Percentiles rank a stretch among this genome's conserved stretches.
These are phyloP conservation scores for Arctium minus DNA, from an alignment of 129 eudicot genomes.

Conservation along the genomic window DNA sequence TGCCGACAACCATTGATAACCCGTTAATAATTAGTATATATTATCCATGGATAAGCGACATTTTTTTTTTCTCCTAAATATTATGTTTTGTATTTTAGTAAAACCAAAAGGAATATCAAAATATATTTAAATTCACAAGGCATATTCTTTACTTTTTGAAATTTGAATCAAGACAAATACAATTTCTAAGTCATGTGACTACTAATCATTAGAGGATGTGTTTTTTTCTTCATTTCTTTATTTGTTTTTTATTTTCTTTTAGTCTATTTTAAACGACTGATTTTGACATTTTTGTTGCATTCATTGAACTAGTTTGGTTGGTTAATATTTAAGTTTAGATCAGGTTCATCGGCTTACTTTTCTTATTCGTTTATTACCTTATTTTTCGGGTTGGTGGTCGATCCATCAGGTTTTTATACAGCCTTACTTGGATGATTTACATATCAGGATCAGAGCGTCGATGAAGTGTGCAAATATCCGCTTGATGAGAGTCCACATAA, in stretches of 20 bases:
- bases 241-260: not conserved
- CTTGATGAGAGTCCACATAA: not conserved
- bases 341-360: not conserved
- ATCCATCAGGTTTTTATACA: too few species aligned
- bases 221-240: not conserved
- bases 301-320: not conserved
- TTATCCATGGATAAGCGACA: not conserved
- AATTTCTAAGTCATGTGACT: not conserved
- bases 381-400: not conserved
- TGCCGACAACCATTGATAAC: not conserved
- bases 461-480: not conserved
- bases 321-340: not conserved
- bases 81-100: not conserved
- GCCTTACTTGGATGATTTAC: too few species aligned
- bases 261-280: not conserved
- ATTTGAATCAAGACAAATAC: not conserved
- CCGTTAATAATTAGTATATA: too few species aligned
- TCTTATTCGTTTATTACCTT: not conserved
- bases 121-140: not conserved
- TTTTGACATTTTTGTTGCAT: not conserved
- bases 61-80: not conserved
- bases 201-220: not conserved
- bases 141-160: not conserved
- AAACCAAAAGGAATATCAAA: not conserved
- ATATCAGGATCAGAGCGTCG: too few species aligned